phyloP scores from a whole-genome alignment of 371 early-diverging fungal species.

The Mucor velutinosus region DNA sequence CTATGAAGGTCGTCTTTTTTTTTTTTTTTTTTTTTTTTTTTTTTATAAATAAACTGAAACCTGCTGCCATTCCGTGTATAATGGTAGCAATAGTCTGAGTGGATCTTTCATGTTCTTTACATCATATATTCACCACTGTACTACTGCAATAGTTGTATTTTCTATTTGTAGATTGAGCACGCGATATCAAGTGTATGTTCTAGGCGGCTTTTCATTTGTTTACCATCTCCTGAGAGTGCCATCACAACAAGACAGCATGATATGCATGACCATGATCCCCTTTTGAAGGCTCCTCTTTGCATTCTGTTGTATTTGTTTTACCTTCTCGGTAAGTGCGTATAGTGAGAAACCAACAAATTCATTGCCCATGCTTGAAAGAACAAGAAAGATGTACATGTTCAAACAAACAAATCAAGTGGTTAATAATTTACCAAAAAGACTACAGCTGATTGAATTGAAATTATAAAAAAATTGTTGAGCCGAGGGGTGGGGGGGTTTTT shows the following conservation, averaged over 20 bases:
- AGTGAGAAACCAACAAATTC: not conserved
- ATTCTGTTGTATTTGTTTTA: not conserved
- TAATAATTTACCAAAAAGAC: not conserved
- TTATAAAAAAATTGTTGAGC: conserved; percentile 2
- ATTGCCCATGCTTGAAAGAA: not conserved
- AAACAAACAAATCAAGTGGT: not conserved
- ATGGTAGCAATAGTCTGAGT: not conserved
- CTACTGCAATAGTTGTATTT: not conserved
- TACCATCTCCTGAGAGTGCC: not conserved
- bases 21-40: too few relatives aligned
- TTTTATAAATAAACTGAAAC: not conserved
- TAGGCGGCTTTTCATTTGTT: conserved; percentile 1
- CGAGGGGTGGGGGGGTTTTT: conserved; percentile 1
- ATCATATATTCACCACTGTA: not conserved
- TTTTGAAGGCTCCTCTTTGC: not conserved
- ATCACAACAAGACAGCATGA: not conserved
- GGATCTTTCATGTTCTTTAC: not conserved
- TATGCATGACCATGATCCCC: not conserved
- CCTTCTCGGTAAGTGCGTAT: not conserved
- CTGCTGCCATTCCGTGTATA: not conserved
- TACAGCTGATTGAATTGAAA: not conserved
- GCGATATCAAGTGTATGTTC: conserved; percentile 6
- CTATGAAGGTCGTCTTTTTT: too few relatives aligned
- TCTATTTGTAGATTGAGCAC: conserved; percentile 8
- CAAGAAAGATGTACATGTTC: not conserved